Conservation (phyloP, 176 grass and related monocot species). For the Zea mays region DNA sequence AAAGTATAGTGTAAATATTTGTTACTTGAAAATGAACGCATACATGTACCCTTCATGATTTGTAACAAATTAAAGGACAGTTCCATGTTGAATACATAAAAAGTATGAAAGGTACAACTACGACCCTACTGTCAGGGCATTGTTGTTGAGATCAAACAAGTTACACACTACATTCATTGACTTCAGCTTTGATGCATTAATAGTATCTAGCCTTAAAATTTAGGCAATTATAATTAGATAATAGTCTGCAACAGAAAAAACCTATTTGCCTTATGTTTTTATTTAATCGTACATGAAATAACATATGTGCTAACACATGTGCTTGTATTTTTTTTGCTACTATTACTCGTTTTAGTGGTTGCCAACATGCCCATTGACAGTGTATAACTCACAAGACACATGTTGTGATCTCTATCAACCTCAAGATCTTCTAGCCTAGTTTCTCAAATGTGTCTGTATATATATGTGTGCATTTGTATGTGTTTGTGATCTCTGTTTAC, state of each 20-base stretch:
- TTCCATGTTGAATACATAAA: neutral
- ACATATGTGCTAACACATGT: neutral
- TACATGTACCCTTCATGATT: neutral
- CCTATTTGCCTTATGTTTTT: neutral
- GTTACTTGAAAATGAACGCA: neutral
- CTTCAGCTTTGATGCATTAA: neutral
- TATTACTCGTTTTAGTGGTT: neutral
- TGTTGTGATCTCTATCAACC: neutral
- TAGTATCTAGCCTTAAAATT: neutral
- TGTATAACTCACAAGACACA: neutral
- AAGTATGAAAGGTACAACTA: neutral
- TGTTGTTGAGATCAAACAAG: neutral
- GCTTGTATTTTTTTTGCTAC: neutral
- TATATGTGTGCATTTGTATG: neutral
- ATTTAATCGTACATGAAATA: no score
- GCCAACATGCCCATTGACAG: neutral
- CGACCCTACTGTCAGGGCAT: neutral
- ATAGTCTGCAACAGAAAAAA: no score
- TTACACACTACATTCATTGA: neutral
- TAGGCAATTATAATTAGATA: no score
- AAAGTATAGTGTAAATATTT: neutral
- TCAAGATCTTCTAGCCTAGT: neutral
- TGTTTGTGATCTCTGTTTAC: neutral
- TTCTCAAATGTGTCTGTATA: neutral
- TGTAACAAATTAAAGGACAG: neutral